phyloP scores from a whole-genome alignment of 495 filamentous ascomycete species.

The Lophiotrema nucula region DNA sequence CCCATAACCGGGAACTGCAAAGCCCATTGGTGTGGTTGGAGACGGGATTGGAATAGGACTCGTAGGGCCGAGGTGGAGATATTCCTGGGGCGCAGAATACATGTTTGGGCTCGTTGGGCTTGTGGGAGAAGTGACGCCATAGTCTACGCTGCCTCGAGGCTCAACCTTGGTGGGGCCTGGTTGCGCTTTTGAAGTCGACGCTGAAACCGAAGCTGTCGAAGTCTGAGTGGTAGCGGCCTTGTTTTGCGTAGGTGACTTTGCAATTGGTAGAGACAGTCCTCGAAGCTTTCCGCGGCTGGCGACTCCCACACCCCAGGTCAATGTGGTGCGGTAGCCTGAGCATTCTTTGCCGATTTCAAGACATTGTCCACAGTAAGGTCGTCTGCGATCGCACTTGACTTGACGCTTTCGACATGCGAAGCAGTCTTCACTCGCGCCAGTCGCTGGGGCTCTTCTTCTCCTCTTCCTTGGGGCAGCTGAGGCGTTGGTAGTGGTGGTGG shows the following conservation, averaged over 20 bases:
- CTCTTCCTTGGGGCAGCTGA: constrained; percentile 63
- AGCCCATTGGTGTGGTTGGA: constrained; percentile 31
- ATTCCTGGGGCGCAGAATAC: constrained; percentile 32
- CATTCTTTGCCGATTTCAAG: constrained; percentile 89
- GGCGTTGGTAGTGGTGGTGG: constrained; percentile 16
- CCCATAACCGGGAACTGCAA: constrained; percentile 37
- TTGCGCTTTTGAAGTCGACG: constrained; percentile 1
- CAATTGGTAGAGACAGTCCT: constrained; percentile 81
- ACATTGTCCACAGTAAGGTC: constrained; percentile 95
- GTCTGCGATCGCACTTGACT: constrained; percentile 82
- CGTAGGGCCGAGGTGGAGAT: constrained; percentile 27
- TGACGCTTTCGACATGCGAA: constrained; percentile 85
- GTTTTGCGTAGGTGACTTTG: constrained; percentile 58
- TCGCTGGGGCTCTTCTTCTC: constrained; percentile 81
- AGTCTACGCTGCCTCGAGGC: constrained; percentile 22
- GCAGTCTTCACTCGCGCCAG: constrained; percentile 91
- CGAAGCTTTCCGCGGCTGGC: constrained; percentile 94
- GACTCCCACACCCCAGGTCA: constrained; percentile 97
- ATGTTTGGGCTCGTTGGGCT: constrained; percentile 25
- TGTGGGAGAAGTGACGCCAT: constrained; percentile 18
- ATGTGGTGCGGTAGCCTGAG: constrained; percentile 92
- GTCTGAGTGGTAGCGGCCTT: constrained; percentile 18
- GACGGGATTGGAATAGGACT: constrained; percentile 41
- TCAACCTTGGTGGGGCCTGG: constrained; percentile 18
- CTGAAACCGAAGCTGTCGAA: constrained; percentile 10